phyloP scores from a whole-genome alignment of 257 asterid genomes.

The Rubia yunnanensis region DNA sequence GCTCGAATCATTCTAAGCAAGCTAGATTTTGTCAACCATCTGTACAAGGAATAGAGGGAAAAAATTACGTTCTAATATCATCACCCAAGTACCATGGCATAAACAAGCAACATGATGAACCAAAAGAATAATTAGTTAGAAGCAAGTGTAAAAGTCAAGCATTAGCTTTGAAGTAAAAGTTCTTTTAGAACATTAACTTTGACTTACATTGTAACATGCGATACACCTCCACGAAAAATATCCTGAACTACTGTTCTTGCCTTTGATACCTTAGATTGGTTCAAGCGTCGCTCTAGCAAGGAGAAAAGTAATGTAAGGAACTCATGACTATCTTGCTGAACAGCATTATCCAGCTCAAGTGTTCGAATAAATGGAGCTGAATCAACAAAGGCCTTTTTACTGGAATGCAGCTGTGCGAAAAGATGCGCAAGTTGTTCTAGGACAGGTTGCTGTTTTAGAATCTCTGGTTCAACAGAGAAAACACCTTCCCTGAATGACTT shows the following conservation, averaged over 20 bases:
- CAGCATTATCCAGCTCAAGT: slow-evolving; percentile 85
- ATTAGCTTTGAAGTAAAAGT: neutral
- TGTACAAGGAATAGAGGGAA: neutral
- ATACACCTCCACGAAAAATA: slow-evolving; percentile 95
- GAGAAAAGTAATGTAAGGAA: slow-evolving; percentile 88
- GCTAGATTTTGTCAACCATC: neutral
- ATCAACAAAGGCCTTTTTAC: slow-evolving; percentile 89
- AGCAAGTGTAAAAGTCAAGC: neutral
- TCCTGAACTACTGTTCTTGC: slow-evolving; percentile 78
- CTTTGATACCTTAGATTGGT: slow-evolving; percentile 60
- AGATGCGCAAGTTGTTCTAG: slow-evolving; percentile 70
- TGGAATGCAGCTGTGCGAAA: slow-evolving; percentile 80
- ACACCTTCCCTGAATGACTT: slow-evolving; percentile 83
- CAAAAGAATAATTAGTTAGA: neutral
- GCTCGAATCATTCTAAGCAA: neutral
- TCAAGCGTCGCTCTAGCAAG: slow-evolving; percentile 77
- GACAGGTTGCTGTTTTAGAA: slow-evolving; percentile 64
- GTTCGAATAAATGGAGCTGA: slow-evolving; percentile 93
- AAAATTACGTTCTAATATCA: neutral
- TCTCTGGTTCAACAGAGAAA: slow-evolving; percentile 73
- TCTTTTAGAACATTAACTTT: neutral
- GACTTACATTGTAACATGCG: slow-evolving; percentile 81
- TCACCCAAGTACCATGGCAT: neutral
- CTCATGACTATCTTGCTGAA: slow-evolving; percentile 99
- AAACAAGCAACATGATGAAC: neutral